Conservation (phyloP, 176 grass and related monocot species). For the Coix lacrymajobi region DNA sequence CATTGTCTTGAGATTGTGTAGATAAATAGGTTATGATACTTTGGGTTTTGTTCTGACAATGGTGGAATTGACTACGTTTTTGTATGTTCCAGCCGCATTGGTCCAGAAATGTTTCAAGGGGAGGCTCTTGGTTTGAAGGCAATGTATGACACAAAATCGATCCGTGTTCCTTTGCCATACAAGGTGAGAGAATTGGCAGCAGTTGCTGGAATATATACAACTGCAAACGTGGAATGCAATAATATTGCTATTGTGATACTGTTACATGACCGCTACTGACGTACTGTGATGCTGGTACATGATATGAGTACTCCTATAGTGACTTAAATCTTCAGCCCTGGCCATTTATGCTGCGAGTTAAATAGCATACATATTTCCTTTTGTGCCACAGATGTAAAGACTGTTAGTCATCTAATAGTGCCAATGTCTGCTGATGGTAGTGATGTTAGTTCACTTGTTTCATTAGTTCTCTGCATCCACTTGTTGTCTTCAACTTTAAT, state of each 20-base stretch:
- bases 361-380: not conserved
- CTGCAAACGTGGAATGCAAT: not conserved
- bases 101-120: conserved; percentile 87
- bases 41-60: not conserved
- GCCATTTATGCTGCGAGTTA: not conserved
- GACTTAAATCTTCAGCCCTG: not conserved
- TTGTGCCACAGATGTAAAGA: not conserved
- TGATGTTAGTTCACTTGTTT: not conserved
- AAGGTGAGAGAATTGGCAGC: conserved; percentile 39
- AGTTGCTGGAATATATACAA: not conserved
- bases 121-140: conserved; percentile 83
- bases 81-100: conserved; percentile 52
- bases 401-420: not conserved
- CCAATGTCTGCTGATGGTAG: not conserved
- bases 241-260: not conserved
- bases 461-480: not conserved
- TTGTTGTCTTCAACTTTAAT: not conserved
- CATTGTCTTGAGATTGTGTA: not conserved
- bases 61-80: not conserved
- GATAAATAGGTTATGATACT: not conserved
- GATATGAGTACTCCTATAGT: too few species aligned
- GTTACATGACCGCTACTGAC: not conserved
- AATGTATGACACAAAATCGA: conserved; percentile 86
- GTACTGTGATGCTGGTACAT: not conserved
- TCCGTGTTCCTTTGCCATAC: conserved; percentile 82